phyloP scores from a whole-genome alignment of 148 eudicot genomes.

The Nepenthes gracilis region DNA sequence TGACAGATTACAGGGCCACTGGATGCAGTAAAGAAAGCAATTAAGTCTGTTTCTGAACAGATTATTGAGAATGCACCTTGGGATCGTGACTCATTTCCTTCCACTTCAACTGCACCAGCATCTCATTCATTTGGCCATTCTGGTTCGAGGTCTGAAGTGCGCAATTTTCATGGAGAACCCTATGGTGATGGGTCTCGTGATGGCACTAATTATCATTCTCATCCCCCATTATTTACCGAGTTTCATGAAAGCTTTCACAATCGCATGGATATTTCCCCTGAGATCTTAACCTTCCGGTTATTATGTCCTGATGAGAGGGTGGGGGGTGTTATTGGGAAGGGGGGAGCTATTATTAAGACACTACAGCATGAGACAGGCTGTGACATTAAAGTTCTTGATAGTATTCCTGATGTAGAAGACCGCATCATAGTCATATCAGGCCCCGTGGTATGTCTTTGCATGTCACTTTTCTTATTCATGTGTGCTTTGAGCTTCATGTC shows the following conservation, averaged over 20 bases:
- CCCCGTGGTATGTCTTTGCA: conserved; percentile 56
- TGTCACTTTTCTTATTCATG: conserved; percentile 3
- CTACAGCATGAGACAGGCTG: conserved; percentile 87
- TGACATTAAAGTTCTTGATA: conserved; percentile 75
- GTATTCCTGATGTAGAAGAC: conserved; percentile 50
- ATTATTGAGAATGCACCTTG: conserved; percentile 37
- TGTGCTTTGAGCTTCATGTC: conserved; percentile 1
- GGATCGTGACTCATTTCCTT: conserved; percentile 42
- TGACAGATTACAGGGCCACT: conserved; percentile 63
- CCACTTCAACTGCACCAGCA: conserved; percentile 25
- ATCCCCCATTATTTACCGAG: conserved; percentile 12
- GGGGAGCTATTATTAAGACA: conserved; percentile 58
- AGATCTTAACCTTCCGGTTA: conserved; percentile 48
- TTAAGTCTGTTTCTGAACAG: conserved; percentile 56
- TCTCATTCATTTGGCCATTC: conserved; percentile 30
- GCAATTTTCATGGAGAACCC: conserved; percentile 21
- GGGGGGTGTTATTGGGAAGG: conserved; percentile 92
- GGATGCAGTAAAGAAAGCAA: conserved; percentile 67
- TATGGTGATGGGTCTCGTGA: conserved; percentile 40
- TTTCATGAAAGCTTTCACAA: conserved; percentile 28
- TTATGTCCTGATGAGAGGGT: conserved; percentile 74
- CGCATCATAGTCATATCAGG: conserved; percentile 84
- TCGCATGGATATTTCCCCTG: conserved; percentile 34
- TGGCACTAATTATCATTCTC: conserved; percentile 17
- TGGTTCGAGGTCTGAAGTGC: conserved; percentile 31